Percentiles rank a stretch among this genome's conserved stretches.
Conservation (phyloP, 129 eudicot species). For the Centaurea solstitialis region DNA sequence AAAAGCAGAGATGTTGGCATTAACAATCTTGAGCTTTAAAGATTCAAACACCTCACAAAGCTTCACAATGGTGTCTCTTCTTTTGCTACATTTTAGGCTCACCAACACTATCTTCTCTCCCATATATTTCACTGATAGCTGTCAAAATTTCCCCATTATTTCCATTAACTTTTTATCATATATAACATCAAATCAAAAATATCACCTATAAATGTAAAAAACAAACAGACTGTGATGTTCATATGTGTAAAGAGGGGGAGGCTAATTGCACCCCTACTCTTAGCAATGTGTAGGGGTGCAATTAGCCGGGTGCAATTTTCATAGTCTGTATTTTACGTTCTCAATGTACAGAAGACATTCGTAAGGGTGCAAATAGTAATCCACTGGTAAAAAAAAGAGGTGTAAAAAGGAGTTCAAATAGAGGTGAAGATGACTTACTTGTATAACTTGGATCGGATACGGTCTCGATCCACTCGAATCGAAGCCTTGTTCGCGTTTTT, state of each 20-base stretch:
- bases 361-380: too few relatives aligned
- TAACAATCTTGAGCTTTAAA: slow-evolving; percentile 68
- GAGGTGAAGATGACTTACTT: slow-evolving; percentile 38
- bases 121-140: slow-evolving; percentile 60
- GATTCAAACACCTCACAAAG: slow-evolving; percentile 76
- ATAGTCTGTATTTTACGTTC: too few relatives aligned
- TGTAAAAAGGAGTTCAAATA: not conserved
- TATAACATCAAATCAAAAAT: not conserved
- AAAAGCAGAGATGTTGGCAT: slow-evolving; percentile 57
- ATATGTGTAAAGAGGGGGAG: too few relatives aligned
- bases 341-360: too few relatives aligned
- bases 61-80: slow-evolving; percentile 66
- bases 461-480: slow-evolving; percentile 34
- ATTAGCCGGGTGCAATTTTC: too few relatives aligned
- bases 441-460: slow-evolving; percentile 61
- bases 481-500: slow-evolving; percentile 29
- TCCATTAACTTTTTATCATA: not conserved
- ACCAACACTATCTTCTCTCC: slow-evolving; percentile 67
- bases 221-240: too few relatives aligned
- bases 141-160: slow-evolving; percentile 6
- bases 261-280: too few relatives aligned
- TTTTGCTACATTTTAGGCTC: slow-evolving; percentile 62
- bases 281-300: too few relatives aligned
- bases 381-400: not conserved
- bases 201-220: too few relatives aligned